Conservation (phyloP, 768 basidiomycete species). For the Boletus bicolor region DNA sequence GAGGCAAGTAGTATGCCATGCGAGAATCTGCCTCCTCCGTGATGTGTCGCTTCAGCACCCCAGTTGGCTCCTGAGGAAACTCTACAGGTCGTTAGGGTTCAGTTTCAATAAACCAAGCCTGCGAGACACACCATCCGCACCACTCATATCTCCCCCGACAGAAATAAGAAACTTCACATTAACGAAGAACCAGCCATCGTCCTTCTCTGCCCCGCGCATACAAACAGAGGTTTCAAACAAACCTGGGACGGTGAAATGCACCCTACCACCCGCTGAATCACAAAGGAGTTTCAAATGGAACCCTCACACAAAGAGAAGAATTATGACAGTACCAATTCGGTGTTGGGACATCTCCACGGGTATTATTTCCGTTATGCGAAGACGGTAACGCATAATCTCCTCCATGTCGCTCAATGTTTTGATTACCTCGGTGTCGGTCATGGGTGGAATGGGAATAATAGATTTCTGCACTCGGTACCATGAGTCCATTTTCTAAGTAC, state of each 20-base stretch:
- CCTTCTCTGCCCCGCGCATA: constrained; percentile 62
- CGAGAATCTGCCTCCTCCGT: constrained; percentile 70
- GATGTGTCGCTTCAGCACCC: constrained; percentile 61
- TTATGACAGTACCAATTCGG: constrained; percentile 50
- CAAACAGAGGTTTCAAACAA: constrained; percentile 75
- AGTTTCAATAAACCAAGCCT: neutral
- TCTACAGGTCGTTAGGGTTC: constrained; percentile 39
- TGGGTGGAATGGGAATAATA: constrained; percentile 58
- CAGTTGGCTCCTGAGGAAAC: constrained; percentile 67
- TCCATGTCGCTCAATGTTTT: constrained; percentile 72
- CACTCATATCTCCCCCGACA: constrained; percentile 70
- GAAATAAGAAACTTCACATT: constrained; percentile 70
- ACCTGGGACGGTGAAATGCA: constrained; percentile 66
- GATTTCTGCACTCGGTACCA: constrained; percentile 50
- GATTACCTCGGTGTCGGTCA: constrained; percentile 64
- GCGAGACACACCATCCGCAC: constrained; percentile 54
- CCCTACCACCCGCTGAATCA: constrained; percentile 68
- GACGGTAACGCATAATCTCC: constrained; percentile 71
- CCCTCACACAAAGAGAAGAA: constrained; percentile 14
- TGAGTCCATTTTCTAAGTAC: constrained; percentile 21
- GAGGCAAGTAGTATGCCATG: constrained; percentile 58
- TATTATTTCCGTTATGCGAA: constrained; percentile 74
- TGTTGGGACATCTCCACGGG: constrained; percentile 79
- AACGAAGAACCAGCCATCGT: constrained; percentile 86
- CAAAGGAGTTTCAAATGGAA: constrained; percentile 16